Conservation (phyloP, 2,329 filamentous ascomycete species). For the Curvularia sp. region DNA sequence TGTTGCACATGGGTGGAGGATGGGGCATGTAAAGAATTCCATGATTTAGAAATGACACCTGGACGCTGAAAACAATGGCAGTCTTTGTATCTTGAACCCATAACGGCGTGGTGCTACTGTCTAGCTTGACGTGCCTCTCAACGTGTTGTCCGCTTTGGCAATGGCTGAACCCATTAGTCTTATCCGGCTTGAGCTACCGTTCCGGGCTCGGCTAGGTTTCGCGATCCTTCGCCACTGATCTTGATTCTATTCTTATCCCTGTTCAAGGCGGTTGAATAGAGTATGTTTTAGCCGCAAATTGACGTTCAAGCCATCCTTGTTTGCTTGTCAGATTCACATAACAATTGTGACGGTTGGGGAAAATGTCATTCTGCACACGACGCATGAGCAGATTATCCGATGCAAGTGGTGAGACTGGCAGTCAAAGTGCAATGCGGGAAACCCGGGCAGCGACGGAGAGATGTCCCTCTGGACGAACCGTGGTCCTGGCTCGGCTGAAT, state of each 20-base stretch:
- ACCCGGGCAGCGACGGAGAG: conserved; percentile 1
- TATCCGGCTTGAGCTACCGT: background rate
- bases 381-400: conserved; percentile 13
- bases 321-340: conserved; percentile 3
- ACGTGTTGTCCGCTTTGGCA: background rate
- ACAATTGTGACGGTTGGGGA: background rate
- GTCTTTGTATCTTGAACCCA: background rate
- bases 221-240: conserved; percentile 6
- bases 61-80: background rate
- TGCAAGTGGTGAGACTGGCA: conserved; percentile 13
- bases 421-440: conserved; percentile 5
- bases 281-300: conserved; percentile 41
- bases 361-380: background rate
- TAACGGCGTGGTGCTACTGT: background rate
- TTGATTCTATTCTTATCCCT: conserved; percentile 35
- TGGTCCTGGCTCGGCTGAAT: conserved; percentile 19
- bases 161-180: background rate
- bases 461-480: conserved; percentile 5
- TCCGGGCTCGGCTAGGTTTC: conserved; percentile 13
- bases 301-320: conserved; percentile 22
- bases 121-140: background rate
- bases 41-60: background rate
- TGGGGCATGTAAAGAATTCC: background rate
- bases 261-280: conserved; percentile 17
- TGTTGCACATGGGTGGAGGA: background rate